These are phyloP conservation scores for Phytophthora ramorum DNA, from an alignment of 352 stramenopile genomes.

Conservation along the genomic window DNA sequence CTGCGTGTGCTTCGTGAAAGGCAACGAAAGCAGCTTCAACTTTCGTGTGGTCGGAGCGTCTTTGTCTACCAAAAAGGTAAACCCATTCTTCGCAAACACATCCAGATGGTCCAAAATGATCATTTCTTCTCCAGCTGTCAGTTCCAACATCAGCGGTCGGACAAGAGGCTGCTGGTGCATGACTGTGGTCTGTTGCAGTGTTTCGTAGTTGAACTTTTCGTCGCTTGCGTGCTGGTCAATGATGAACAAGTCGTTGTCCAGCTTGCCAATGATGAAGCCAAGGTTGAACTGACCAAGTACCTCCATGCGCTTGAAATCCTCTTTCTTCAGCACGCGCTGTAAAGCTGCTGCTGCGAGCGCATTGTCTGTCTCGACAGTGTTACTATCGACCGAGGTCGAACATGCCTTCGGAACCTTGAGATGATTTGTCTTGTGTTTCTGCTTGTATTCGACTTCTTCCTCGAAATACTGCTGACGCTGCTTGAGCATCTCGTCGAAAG, in stretches of 20 bases:
- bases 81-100: slow-evolving; percentile 96
- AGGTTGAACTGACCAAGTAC: slow-evolving; percentile 98
- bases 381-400: slow-evolving; percentile 31
- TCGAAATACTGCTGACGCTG: slow-evolving; percentile 52
- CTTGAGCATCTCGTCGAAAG: slow-evolving; percentile 46
- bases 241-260: slow-evolving; percentile 96
- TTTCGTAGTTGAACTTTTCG: slow-evolving; percentile 91
- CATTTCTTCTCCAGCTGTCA: slow-evolving; percentile 94
- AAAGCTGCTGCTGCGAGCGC: slow-evolving; percentile 56
- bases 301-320: slow-evolving; percentile 93
- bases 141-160: slow-evolving; percentile 89
- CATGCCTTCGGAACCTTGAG: slow-evolving; percentile 50
- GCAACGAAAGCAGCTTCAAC: slow-evolving; percentile 80
- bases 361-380: slow-evolving; percentile 38
- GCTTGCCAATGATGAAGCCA: slow-evolving; percentile 95
- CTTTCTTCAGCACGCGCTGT: slow-evolving; percentile 86
- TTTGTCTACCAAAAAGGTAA: slow-evolving; percentile 77
- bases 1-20: slow-evolving; percentile 88
- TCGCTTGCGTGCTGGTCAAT: slow-evolving; percentile 99
- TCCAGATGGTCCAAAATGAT: slow-evolving; percentile 94
- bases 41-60: slow-evolving; percentile 60
- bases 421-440: slow-evolving; percentile 34
- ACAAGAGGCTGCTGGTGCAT: slow-evolving; percentile 97
- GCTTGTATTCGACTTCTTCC: slow-evolving; percentile 49
- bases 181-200: slow-evolving; percentile 81